These are phyloP conservation scores for Bryum argenteum DNA, from an alignment of 225 moss, liverwort and hornwort genomes.

Conservation along the genomic window DNA sequence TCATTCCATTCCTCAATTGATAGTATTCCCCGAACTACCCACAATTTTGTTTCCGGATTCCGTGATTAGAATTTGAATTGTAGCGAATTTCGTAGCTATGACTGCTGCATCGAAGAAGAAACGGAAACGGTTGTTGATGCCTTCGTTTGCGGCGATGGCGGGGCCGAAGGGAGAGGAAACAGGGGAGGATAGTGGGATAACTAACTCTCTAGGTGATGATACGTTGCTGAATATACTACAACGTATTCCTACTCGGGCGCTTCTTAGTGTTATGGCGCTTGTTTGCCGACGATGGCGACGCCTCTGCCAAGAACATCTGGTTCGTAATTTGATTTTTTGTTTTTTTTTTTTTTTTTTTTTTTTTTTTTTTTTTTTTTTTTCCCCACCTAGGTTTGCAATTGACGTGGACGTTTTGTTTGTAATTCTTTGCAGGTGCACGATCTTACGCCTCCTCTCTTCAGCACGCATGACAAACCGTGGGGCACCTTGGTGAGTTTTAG, in stretches of 20 bases:
- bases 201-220: constrained; percentile 65
- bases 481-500: constrained; percentile 62
- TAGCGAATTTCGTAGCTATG: constrained; percentile 27
- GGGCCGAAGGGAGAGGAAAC: constrained; percentile 38
- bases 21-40: no score
- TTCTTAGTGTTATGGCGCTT: constrained; percentile 65
- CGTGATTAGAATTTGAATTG: not conserved
- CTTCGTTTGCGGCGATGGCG: constrained; percentile 25
- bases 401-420: constrained; percentile 18
- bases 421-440: constrained; percentile 73
- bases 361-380: not conserved
- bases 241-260: constrained; percentile 69
- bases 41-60: no score
- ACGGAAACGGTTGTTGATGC: constrained; percentile 36
- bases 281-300: constrained; percentile 94
- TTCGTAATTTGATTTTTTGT: constrained; percentile 14
- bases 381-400: not conserved
- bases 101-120: constrained; percentile 40
- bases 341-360: constrained; percentile 22
- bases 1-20: no score
- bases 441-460: constrained; percentile 70
- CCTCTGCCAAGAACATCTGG: constrained; percentile 63
- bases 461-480: constrained; percentile 68
- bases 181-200: constrained; percentile 62
- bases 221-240: constrained; percentile 69